Evolutionary conservation across 2,329 filamentous ascomycete species (phyloP), one percentile per base, ranked within the genome.

Genomic region (Stemphylium beticola): DNA sequence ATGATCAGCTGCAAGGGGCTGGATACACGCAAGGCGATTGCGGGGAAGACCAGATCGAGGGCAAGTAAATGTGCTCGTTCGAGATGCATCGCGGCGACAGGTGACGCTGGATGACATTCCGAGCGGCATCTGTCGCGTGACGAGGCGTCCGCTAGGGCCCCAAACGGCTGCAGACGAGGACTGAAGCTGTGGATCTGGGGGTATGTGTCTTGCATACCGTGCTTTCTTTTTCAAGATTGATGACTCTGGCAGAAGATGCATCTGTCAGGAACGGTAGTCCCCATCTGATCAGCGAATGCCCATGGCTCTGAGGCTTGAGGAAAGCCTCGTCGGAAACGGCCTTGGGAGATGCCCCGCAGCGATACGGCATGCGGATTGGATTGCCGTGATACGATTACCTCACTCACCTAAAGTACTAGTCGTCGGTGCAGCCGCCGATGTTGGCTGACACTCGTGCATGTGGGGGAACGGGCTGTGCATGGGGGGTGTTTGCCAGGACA

Each of bases 1-100:
- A 74, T 73, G 71, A 72, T 74, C 68, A 72, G 67, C 72, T 74
- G 72, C 74, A 76, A 73, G 73, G 73, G 58, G 65, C 59, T 60
- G 59, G 60, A 40, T 39, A 64, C 42, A 67, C 41, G 67, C 65
- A 62, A 71, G 67, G 61, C 55, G 63, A 73, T 70, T 75, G 73
- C 73, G 73, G 73, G 73, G 74, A 74, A 75, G 61, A 58, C 63
- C 50, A 69, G 61, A 65, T 61, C 59, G 42, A 49, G 45, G 61
- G 49, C 57, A 49, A 53, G 48, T 49, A 56, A 52, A 44, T 36
- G 53, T 42, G 44, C 15, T 53, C 39, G 47, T 29, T 52, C 41
- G 49, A 49, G 55, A 45, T 33, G 58, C 56, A 55, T 60, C 38
- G 64, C 65, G 64, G 66, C 65, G 58, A 62, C 49, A 58, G 47